These are phyloP conservation scores for Leptosphaerulina australis DNA, from an alignment of 2,329 filamentous ascomycete species.

Conservation along the genomic window DNA sequence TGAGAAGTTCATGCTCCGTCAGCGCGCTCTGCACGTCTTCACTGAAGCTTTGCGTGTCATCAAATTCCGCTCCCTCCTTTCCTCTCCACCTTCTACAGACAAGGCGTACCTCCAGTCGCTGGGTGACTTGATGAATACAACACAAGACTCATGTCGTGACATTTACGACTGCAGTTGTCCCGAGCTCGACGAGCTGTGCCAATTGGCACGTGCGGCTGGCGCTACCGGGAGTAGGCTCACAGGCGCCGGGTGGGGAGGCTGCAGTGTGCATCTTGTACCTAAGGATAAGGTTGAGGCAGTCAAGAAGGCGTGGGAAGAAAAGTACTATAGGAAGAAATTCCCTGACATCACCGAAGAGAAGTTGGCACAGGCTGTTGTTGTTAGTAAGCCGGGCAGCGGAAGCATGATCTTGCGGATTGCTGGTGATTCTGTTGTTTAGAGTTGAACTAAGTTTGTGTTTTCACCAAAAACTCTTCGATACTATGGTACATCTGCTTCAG, in stretches of 20 bases:
- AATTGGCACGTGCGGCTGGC: slow-evolving; percentile 76
- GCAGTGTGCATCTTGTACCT: slow-evolving; percentile 90
- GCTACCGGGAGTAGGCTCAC: slow-evolving; percentile 86
- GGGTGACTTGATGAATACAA: slow-evolving; percentile 84
- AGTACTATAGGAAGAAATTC: slow-evolving; percentile 80
- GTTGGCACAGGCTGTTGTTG: slow-evolving; percentile 78
- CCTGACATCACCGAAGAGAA: slow-evolving; percentile 73
- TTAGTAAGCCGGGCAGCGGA: slow-evolving; percentile 83
- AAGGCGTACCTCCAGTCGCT: slow-evolving; percentile 74
- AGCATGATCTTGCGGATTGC: slow-evolving; percentile 49
- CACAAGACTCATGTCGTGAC: slow-evolving; percentile 84
- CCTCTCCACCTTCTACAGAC: slow-evolving; percentile 51
- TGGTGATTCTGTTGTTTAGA: slow-evolving; percentile 40
- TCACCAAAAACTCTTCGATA: neutral
- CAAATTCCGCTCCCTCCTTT: slow-evolving; percentile 79
- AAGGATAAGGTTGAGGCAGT: slow-evolving; percentile 80
- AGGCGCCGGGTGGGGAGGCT: slow-evolving; percentile 96
- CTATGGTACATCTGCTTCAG: slow-evolving; percentile 2
- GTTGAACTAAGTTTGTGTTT: neutral
- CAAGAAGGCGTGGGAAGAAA: slow-evolving; percentile 74
- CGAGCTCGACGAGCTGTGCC: slow-evolving; percentile 88
- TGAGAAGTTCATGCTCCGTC: slow-evolving; percentile 83
- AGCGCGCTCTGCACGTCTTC: slow-evolving; percentile 90
- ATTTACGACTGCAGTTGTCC: slow-evolving; percentile 90
- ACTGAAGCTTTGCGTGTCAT: slow-evolving; percentile 85